Percentiles rank a stretch among this genome's conserved stretches.
Conservation (phyloP, 2,329 filamentous ascomycete species). For the Paraphoma sp. region DNA sequence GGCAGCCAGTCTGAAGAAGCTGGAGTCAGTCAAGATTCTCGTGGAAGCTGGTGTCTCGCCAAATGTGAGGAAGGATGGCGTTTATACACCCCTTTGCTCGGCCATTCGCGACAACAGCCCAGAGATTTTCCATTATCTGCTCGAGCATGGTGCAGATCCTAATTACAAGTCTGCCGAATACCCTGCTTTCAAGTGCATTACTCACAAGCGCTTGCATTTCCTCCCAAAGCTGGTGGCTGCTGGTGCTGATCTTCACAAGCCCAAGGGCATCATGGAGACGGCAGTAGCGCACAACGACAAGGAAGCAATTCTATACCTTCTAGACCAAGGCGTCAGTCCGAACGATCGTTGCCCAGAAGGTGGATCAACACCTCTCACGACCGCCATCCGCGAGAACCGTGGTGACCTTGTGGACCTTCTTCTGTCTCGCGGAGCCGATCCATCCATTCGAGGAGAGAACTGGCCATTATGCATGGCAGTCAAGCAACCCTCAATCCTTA, state of each 20-base stretch:
- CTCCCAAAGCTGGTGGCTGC: conserved; percentile 64
- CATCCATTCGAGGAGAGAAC: conserved; percentile 68
- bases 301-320: conserved; percentile 65
- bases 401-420: conserved; percentile 66
- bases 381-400: conserved; percentile 67
- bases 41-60: conserved; percentile 66
- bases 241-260: conserved; percentile 64
- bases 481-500: conserved; percentile 64
- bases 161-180: conserved; percentile 67
- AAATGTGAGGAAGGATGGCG: conserved; percentile 68
- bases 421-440: conserved; percentile 65
- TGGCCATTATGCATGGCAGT: conserved; percentile 77
- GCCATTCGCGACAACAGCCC: conserved; percentile 70
- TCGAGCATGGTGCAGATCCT: conserved; percentile 59
- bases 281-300: conserved; percentile 68
- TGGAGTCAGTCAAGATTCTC: conserved; percentile 66
- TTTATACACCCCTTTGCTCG: conserved; percentile 72
- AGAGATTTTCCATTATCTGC: conserved; percentile 68
- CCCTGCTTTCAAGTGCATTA: conserved; percentile 72
- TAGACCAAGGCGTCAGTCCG: conserved; percentile 65
- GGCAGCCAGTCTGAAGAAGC: conserved; percentile 67
- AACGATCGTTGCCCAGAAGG: conserved; percentile 66
- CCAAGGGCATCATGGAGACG: conserved; percentile 70
- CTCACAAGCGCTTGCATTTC: conserved; percentile 67
- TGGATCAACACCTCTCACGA: conserved; percentile 66